Conservation (phyloP, 768 basidiomycete species). For the Dentipellis fragilis region DNA sequence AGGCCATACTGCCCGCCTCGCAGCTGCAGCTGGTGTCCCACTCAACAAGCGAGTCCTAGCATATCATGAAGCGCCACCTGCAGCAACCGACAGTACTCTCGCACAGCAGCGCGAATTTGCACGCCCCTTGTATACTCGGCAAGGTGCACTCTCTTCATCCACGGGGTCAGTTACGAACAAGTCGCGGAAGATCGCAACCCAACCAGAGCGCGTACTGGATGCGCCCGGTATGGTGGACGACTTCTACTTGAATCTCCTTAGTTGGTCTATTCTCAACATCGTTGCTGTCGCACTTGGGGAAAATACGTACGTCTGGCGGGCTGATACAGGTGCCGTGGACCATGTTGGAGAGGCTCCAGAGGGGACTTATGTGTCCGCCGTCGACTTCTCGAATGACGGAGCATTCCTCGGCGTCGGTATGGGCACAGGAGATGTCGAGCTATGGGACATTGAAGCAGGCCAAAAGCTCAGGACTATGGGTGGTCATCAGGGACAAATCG, state of each 20-base stretch:
- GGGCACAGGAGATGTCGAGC: constrained; percentile 77
- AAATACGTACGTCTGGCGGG: constrained; percentile 88
- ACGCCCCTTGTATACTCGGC: constrained; percentile 63
- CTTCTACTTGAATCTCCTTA: constrained; percentile 91
- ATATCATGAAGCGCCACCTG: constrained; percentile 80
- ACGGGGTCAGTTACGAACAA: constrained; percentile 57
- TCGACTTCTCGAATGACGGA: constrained; percentile 75
- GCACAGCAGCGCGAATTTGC: constrained; percentile 71
- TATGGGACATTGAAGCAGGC: constrained; percentile 84
- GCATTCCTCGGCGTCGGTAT: constrained; percentile 75
- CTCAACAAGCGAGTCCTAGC: constrained; percentile 76
- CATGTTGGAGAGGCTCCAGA: constrained; percentile 69
- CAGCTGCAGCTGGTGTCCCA: constrained; percentile 65
- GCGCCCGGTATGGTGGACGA: constrained; percentile 92
- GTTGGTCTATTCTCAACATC: constrained; percentile 80
- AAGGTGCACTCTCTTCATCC: constrained; percentile 52
- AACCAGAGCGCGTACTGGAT: constrained; percentile 89
- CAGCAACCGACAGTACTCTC: constrained; percentile 68
- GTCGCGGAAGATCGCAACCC: constrained; percentile 73
- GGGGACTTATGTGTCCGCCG: constrained; percentile 63
- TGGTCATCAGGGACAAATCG: constrained; percentile 78
- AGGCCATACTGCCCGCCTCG: constrained; percentile 69
- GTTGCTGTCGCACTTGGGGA: constrained; percentile 87
- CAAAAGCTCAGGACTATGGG: constrained; percentile 84
- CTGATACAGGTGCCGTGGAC: constrained; percentile 78